Conservation (phyloP, 441 rosid species). For the Pelargonium fulgidum region DNA sequence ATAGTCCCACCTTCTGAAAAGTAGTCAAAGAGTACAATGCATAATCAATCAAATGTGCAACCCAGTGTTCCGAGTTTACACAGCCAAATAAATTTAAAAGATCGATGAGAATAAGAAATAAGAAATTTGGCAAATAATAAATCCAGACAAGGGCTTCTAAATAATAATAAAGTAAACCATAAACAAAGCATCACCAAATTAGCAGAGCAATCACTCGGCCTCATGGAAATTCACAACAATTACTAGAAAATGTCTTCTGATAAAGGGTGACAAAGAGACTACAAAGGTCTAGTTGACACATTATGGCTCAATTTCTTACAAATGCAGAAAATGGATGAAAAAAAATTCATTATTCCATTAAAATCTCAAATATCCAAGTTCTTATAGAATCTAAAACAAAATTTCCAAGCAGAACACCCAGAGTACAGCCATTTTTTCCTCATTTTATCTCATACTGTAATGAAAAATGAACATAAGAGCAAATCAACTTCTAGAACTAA, state of each 20-base stretch:
- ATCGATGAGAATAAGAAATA: not conserved
- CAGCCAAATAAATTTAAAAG: not conserved
- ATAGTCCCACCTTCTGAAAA: constrained; percentile 3
- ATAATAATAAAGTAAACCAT: not conserved
- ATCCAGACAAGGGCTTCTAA: not conserved
- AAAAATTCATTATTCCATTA: not conserved
- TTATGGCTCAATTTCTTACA: not conserved
- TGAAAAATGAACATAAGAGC: not conserved
- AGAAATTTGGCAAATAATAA: not conserved
- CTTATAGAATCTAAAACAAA: not conserved
- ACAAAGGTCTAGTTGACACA: not conserved
- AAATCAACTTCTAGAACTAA: not conserved
- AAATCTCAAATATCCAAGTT: not conserved
- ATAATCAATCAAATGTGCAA: not conserved
- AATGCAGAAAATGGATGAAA: not conserved
- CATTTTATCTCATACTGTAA: not conserved
- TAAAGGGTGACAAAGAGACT: too few relatives aligned
- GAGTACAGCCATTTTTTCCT: not conserved
- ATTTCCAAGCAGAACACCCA: not conserved
- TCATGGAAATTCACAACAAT: not conserved
- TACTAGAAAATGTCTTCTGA: not conserved
- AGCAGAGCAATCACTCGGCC: not conserved
- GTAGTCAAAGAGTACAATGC: not conserved
- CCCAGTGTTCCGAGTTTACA: not conserved
- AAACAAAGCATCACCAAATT: not conserved